Percentiles rank a stretch among this genome's conserved stretches.
These are phyloP conservation scores for Fusarium veterinarium DNA, from an alignment of 2,329 filamentous ascomycete genomes.

Conservation along the genomic window DNA sequence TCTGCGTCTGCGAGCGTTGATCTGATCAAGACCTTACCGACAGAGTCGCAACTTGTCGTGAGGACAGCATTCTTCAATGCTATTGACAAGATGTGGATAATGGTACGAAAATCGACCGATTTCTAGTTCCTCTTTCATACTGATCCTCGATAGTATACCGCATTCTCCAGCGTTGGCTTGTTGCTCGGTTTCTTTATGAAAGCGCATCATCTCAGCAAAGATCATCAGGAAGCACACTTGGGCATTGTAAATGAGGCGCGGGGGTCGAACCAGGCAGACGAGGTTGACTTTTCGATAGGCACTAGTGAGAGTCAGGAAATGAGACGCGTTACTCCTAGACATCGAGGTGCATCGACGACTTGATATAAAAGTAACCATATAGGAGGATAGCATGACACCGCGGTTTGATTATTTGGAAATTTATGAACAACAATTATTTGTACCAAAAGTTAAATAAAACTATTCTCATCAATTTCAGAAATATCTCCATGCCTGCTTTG, in stretches of 20 bases:
- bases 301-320: background rate
- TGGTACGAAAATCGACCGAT: conserved; percentile 29
- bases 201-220: conserved; percentile 37
- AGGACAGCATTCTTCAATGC: conserved; percentile 42
- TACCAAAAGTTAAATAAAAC: fast-evolving
- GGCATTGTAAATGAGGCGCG: conserved; percentile 11
- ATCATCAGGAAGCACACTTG: conserved; percentile 36
- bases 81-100: conserved; percentile 45
- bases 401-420: background rate
- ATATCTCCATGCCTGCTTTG: background rate
- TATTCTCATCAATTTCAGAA: background rate
- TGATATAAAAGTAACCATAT: background rate
- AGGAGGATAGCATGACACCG: background rate
- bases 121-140: background rate
- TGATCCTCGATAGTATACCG: conserved; percentile 31
- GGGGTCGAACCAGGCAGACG: background rate
- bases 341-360: background rate
- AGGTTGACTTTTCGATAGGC: background rate
- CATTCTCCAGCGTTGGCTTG: conserved; percentile 25
- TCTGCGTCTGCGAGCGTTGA: conserved; percentile 68
- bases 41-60: conserved; percentile 37
- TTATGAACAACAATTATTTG: background rate
- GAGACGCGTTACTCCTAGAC: background rate
- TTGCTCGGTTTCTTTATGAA: conserved; percentile 38
- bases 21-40: conserved; percentile 53